Evolutionary conservation across 2,329 filamentous ascomycete species (phyloP).

Genomic region (Fusarium cyanostomum): DNA sequence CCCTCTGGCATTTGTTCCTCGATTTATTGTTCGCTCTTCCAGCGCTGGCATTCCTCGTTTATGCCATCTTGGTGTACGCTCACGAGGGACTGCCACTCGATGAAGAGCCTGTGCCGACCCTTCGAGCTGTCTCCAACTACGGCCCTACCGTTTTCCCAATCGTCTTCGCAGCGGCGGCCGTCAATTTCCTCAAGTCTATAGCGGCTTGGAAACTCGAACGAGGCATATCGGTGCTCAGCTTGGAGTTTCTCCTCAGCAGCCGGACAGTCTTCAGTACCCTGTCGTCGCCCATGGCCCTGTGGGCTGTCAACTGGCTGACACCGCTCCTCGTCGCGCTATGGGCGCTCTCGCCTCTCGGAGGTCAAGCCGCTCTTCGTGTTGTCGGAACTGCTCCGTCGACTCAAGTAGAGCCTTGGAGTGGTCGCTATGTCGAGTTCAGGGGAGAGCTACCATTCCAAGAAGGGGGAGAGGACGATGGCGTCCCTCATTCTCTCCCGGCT

Average conservation of each 20-base stretch:
- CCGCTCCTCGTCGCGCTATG: constrained; percentile 13
- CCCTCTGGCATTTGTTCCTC: constrained; percentile 5
- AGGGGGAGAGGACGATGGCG: neutral
- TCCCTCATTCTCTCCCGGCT: neutral
- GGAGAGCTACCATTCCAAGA: neutral
- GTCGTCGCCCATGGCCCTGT: constrained; percentile 1
- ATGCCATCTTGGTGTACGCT: neutral
- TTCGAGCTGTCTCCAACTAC: neutral
- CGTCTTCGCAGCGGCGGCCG: constrained; percentile 11
- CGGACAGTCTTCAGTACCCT: constrained; percentile 18
- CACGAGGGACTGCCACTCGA: neutral
- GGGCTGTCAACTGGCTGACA: neutral
- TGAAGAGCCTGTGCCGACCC: neutral
- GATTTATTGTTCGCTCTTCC: constrained; percentile 3
- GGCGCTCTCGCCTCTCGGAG: constrained; percentile 17
- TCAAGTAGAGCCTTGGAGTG: neutral
- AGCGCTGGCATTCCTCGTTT: constrained; percentile 1
- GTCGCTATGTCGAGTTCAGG: constrained; percentile 15
- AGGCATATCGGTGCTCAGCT: constrained; percentile 18
- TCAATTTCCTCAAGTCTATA: constrained; percentile 15
- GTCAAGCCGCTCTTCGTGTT: constrained; percentile 18
- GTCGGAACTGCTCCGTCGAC: neutral
- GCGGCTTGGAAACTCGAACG: constrained; percentile 21
- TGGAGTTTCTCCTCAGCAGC: constrained; percentile 18
- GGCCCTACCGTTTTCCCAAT: constrained; percentile 19